Conservation (phyloP, 2,329 filamentous ascomycete genomes). For the Emericellopsis cladophorae region DNA sequence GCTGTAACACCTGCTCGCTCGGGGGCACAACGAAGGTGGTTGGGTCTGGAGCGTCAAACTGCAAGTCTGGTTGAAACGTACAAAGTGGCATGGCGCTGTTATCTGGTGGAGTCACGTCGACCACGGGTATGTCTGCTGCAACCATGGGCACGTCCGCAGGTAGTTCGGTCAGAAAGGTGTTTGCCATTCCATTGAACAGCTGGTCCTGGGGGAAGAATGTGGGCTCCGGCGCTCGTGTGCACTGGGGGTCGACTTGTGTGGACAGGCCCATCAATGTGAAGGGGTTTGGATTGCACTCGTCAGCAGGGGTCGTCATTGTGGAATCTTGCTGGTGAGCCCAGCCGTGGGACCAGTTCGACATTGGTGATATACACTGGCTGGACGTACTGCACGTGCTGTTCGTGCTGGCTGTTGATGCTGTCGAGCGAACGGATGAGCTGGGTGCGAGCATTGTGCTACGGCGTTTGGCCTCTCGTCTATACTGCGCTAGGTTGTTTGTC, state of each 20-base stretch:
- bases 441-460: slow-evolving; percentile 28
- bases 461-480: slow-evolving; percentile 12
- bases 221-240: not conserved
- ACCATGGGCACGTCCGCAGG: slow-evolving; percentile 5
- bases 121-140: not conserved
- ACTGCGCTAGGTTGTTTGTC: slow-evolving; percentile 20
- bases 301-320: slow-evolving; percentile 30
- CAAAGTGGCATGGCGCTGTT: not conserved
- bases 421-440: slow-evolving; percentile 35
- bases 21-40: too few relatives aligned
- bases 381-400: slow-evolving; percentile 23
- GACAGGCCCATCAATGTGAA: not conserved
- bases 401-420: slow-evolving; percentile 23
- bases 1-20: too few relatives aligned
- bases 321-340: slow-evolving; percentile 31
- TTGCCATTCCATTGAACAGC: not conserved
- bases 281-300: slow-evolving; percentile 15
- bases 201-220: too few relatives aligned
- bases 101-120: not conserved
- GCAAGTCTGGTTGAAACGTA: too few relatives aligned
- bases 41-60: too few relatives aligned
- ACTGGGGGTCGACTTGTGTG: slow-evolving; percentile 1
- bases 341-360: slow-evolving; percentile 25
- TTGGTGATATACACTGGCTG: slow-evolving; percentile 31
- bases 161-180: slow-evolving; percentile 5